A percentile compares a stretch with the other conserved stretches of the same genome.
phyloP scores from a whole-genome alignment of 352 stramenopile genomes.

The Pythium vanterpoolii region DNA sequence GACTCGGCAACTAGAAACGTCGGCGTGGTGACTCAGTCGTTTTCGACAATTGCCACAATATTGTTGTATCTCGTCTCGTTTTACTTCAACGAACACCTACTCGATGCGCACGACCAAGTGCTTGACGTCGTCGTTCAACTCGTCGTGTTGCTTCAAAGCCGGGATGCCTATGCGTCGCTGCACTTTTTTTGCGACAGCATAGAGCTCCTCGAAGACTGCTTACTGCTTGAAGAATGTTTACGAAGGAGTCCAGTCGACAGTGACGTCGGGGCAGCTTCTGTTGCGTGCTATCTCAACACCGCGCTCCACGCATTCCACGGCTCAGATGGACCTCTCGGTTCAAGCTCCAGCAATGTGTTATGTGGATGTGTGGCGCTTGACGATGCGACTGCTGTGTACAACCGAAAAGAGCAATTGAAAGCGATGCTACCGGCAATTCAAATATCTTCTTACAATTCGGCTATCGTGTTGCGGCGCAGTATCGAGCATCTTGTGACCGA shows the following conservation, averaged over 20 bases:
- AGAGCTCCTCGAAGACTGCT: conserved; percentile 27
- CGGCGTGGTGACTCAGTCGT: conserved; percentile 14
- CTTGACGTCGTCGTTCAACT: conserved; percentile 20
- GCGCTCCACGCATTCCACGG: conserved; percentile 29
- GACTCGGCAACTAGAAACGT: background rate
- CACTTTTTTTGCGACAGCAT: conserved; percentile 28
- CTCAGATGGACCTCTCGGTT: conserved; percentile 19
- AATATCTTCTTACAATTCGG: conserved; percentile 6
- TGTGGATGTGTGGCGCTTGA: conserved; percentile 24
- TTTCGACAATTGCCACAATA: conserved; percentile 27
- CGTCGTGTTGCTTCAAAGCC: conserved; percentile 21
- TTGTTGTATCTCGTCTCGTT: conserved; percentile 30
- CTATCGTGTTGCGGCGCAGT: conserved; percentile 13
- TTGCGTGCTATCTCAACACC: conserved; percentile 30
- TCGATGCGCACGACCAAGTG: conserved; percentile 15
- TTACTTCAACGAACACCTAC: conserved; percentile 19
- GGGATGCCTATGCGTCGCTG: conserved; percentile 22
- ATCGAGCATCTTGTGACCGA: conserved; percentile 19
- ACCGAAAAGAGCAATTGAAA: conserved; percentile 25
- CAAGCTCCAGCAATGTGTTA: conserved; percentile 7
- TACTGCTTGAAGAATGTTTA: conserved; percentile 27
- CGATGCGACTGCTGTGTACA: conserved; percentile 7
- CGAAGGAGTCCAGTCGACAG: background rate
- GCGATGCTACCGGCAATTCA: conserved; percentile 17
- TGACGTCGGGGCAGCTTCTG: conserved; percentile 2